These are phyloP conservation scores for Lactarius hatsudake DNA, from an alignment of 768 basidiomycete genomes.

Conservation along the genomic window DNA sequence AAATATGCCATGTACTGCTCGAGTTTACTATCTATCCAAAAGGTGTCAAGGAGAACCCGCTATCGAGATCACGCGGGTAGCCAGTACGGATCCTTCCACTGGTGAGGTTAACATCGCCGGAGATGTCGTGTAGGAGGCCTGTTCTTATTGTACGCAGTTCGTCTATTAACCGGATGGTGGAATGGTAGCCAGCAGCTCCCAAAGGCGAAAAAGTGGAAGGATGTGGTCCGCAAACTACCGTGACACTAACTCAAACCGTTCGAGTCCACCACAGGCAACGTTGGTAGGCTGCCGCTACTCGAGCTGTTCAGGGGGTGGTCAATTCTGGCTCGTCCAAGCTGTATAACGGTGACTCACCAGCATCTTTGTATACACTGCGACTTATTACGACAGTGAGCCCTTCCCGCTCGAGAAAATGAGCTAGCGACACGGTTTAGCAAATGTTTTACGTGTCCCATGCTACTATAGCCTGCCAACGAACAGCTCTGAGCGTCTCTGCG, in stretches of 20 bases:
- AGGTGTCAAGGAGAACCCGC: slow-evolving; percentile 68
- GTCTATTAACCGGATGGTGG: neutral
- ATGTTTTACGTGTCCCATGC: neutral
- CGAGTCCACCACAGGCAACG: neutral
- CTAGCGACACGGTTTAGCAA: neutral
- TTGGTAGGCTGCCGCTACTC: neutral
- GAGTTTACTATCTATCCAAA: slow-evolving; percentile 13
- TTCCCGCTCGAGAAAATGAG: neutral
- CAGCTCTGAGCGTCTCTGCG: neutral
- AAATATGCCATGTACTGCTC: slow-evolving; percentile 9
- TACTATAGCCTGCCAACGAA: neutral
- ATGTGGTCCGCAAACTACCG: slow-evolving; percentile 18
- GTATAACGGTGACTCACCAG: neutral
- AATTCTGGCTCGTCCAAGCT: neutral
- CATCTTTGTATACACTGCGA: neutral
- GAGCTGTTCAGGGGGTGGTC: neutral
- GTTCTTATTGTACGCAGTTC: neutral
- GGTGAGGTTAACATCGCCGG: slow-evolving; percentile 51
- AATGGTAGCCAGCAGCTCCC: slow-evolving; percentile 28
- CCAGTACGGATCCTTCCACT: slow-evolving; percentile 46
- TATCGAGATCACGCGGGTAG: slow-evolving; percentile 65
- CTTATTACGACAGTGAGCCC: neutral
- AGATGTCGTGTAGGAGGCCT: slow-evolving; percentile 3
- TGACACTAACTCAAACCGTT: neutral
- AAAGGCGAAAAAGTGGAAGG: slow-evolving; percentile 30